phyloP scores from a whole-genome alignment of 2,329 filamentous ascomycete species.

The Didymella pinodella region DNA sequence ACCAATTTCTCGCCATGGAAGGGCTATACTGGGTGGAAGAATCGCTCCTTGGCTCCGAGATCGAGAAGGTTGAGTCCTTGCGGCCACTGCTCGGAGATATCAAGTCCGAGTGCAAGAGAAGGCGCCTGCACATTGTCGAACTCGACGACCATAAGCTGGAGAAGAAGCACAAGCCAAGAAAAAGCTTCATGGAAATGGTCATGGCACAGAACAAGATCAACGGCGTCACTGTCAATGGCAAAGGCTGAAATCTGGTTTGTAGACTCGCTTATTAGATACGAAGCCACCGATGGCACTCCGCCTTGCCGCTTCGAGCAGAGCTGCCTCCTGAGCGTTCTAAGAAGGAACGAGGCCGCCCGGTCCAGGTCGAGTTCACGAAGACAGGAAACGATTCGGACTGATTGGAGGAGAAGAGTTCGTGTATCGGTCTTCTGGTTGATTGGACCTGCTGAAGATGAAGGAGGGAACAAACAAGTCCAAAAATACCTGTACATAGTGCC shows the following conservation, averaged over 20 bases:
- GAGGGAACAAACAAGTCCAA: conserved; percentile 1
- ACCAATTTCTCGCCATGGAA: conserved; percentile 50
- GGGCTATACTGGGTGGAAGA: conserved; percentile 51
- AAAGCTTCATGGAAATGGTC: conserved; percentile 50
- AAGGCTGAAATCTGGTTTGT: conserved; percentile 25
- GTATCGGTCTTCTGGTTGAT: conserved; percentile 17
- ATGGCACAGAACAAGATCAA: conserved; percentile 37
- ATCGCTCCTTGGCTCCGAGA: conserved; percentile 35
- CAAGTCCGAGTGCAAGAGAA: conserved; percentile 37
- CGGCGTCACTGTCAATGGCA: conserved; percentile 35
- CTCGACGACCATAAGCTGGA: conserved; percentile 23
- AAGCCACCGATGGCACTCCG: neutral
- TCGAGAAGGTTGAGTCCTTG: conserved; percentile 42
- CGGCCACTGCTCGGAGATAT: conserved; percentile 42
- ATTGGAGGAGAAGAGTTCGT: conserved; percentile 11
- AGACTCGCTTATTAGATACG: neutral
- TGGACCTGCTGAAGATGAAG: conserved; percentile 7
- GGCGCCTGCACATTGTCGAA: conserved; percentile 38
- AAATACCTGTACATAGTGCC: conserved; percentile 15
- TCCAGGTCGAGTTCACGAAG: conserved; percentile 28
- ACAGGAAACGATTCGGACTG: conserved; percentile 52
- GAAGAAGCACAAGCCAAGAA: conserved; percentile 44
- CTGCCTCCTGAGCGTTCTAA: neutral
- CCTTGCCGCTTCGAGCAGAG: neutral
- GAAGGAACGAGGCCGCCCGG: neutral